phyloP scores from a whole-genome alignment of 495 filamentous ascomycete genomes.

The Friedmanniomyces endolithicus region DNA sequence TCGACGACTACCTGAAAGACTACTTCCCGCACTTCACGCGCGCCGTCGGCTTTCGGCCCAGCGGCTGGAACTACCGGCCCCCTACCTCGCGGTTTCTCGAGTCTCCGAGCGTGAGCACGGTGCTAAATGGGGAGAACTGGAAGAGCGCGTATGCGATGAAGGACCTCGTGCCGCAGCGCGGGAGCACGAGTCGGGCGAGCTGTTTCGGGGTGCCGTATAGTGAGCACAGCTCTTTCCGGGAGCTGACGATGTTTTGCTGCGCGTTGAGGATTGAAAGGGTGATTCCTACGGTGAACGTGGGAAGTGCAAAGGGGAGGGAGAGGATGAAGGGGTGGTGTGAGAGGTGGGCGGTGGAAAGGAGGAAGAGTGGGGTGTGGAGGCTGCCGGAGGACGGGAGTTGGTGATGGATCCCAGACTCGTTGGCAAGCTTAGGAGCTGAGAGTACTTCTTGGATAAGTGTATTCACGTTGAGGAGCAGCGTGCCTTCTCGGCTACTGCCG shows the following conservation, averaged over 20 bases:
- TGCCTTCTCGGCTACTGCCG: no score
- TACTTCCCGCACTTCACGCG: slow-evolving; percentile 67
- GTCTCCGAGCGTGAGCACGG: slow-evolving; percentile 50
- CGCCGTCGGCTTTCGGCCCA: slow-evolving; percentile 83
- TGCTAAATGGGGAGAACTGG: slow-evolving; percentile 67
- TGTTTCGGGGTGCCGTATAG: slow-evolving; percentile 91
- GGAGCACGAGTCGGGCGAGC: slow-evolving; percentile 58
- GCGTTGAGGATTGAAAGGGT: slow-evolving; percentile 73
- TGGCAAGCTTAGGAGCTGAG: not conserved
- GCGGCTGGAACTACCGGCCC: slow-evolving; percentile 82
- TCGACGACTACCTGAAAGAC: slow-evolving; percentile 72
- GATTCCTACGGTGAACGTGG: slow-evolving; percentile 90
- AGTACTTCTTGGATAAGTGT: no score
- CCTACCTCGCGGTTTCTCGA: slow-evolving; percentile 49
- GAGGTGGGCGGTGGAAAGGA: slow-evolving; percentile 72
- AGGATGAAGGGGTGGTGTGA: slow-evolving; percentile 89
- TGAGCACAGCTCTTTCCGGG: slow-evolving; percentile 87
- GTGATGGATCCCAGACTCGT: slow-evolving; percentile 47
- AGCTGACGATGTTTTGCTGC: slow-evolving; percentile 87
- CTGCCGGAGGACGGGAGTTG: slow-evolving; percentile 28
- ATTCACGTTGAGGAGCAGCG: no score
- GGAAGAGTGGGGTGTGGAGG: slow-evolving; percentile 60
- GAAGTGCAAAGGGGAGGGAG: slow-evolving; percentile 52
- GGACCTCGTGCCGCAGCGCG: slow-evolving; percentile 66
- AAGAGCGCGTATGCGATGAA: slow-evolving; percentile 47